These are phyloP conservation scores for Neurospora terricola DNA, from an alignment of 495 filamentous ascomycete genomes.

Conservation along the genomic window DNA sequence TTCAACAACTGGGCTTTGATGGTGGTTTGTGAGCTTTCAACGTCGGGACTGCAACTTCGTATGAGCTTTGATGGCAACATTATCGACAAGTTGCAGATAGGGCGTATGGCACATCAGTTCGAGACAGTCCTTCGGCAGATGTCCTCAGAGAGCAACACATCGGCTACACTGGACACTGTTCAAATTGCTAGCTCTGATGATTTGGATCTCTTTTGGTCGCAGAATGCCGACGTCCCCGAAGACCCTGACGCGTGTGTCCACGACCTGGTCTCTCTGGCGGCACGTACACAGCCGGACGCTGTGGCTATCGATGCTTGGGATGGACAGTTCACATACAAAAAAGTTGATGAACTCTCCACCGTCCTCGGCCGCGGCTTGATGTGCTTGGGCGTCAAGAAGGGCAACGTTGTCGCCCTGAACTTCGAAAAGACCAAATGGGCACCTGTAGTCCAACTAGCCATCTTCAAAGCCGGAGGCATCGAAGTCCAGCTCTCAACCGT, in stretches of 20 bases:
- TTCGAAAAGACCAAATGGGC: constrained; percentile 49
- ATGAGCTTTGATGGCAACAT: not conserved
- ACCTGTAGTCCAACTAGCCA: constrained; percentile 42
- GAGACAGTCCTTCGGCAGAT: not conserved
- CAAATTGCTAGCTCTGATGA: not conserved
- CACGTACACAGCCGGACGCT: constrained; percentile 47
- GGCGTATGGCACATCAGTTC: not conserved
- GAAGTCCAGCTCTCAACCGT: constrained; percentile 35
- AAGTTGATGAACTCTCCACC: constrained; percentile 29
- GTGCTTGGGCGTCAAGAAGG: constrained; percentile 38
- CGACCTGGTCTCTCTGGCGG: constrained; percentile 44
- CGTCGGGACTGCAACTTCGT: not conserved
- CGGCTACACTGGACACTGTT: not conserved
- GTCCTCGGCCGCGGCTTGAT: constrained; percentile 31
- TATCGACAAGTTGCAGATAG: not conserved
- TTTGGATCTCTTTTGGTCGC: not conserved
- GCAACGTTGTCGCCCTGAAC: constrained; percentile 42
- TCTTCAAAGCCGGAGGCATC: constrained; percentile 51
- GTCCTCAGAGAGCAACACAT: not conserved
- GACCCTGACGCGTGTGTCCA: not conserved
- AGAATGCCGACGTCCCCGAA: not conserved
- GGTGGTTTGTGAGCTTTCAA: constrained; percentile 18
- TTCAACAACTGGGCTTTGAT: constrained; percentile 13
- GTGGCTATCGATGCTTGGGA: constrained; percentile 30
- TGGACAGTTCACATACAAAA: constrained; percentile 40